Evolutionary conservation across 495 filamentous ascomycete genomes (phyloP).

Genomic region (Talaromyces liani): DNA sequence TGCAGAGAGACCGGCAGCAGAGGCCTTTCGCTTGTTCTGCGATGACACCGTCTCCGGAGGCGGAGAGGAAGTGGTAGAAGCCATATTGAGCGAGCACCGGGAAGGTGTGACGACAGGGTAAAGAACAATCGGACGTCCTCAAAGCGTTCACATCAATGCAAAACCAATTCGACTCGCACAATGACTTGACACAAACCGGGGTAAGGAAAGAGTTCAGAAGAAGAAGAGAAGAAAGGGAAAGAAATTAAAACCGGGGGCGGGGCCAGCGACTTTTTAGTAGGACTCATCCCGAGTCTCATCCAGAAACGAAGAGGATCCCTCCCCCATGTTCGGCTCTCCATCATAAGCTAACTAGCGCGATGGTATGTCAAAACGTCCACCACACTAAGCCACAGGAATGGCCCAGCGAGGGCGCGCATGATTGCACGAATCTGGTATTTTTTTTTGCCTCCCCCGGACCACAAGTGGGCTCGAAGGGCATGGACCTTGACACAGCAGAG

Average conservation of each 20-base stretch:
- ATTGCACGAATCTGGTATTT: neutral
- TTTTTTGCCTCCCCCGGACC: neutral
- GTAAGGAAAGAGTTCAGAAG: neutral
- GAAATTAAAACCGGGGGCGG: conserved; percentile 4
- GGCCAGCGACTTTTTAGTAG: conserved; percentile 8
- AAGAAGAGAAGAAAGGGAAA: neutral
- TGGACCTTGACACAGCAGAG: neutral
- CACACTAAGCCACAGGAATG: neutral
- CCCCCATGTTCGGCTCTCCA: neutral
- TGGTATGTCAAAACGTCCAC: neutral
- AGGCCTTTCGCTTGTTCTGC: conserved; percentile 37
- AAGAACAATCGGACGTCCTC: neutral
- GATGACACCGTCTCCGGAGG: conserved; percentile 24
- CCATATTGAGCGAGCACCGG: conserved; percentile 1
- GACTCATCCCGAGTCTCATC: neutral
- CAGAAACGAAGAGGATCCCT: conserved; percentile 1
- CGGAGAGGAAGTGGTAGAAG: conserved; percentile 1
- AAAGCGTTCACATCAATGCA: neutral
- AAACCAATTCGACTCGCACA: neutral
- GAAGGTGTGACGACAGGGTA: neutral
- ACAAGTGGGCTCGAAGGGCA: neutral
- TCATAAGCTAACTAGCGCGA: neutral
- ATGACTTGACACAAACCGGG: neutral
- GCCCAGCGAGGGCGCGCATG: neutral
- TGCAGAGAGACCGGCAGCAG: conserved; percentile 28